phyloP scores from a whole-genome alignment of 2,329 filamentous ascomycete genomes.

The Westerdykella aurantiaca region DNA sequence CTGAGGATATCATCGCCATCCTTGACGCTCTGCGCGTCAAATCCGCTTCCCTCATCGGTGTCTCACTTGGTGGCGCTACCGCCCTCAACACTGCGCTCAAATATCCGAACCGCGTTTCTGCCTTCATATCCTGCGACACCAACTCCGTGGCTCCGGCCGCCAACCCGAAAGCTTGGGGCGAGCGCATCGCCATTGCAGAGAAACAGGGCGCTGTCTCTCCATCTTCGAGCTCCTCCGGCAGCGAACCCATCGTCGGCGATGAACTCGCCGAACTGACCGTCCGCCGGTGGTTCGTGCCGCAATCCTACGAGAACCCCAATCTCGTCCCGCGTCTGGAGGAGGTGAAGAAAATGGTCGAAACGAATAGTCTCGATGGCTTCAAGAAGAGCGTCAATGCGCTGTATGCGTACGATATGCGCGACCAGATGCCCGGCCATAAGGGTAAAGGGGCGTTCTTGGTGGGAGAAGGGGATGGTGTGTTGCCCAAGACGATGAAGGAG shows the following conservation, averaged over 20 bases:
- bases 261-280: slow-evolving; percentile 66
- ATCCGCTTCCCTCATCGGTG: slow-evolving; percentile 64
- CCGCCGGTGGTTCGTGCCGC: slow-evolving; percentile 64
- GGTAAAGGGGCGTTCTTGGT: slow-evolving; percentile 65
- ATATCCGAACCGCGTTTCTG: slow-evolving; percentile 53
- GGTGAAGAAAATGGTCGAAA: slow-evolving; percentile 63
- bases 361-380: slow-evolving; percentile 67
- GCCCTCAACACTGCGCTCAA: slow-evolving; percentile 65
- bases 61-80: slow-evolving; percentile 76
- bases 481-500: slow-evolving; percentile 74
- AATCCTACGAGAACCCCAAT: slow-evolving; percentile 51
- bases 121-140: slow-evolving; percentile 72
- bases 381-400: slow-evolving; percentile 62
- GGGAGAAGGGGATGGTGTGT: slow-evolving; percentile 65
- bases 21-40: slow-evolving; percentile 65
- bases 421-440: slow-evolving; percentile 48
- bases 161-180: slow-evolving; percentile 74
- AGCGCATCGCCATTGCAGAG: slow-evolving; percentile 65
- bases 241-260: slow-evolving; percentile 54
- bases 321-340: slow-evolving; percentile 48
- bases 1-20: slow-evolving; percentile 60
- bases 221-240: slow-evolving; percentile 7
- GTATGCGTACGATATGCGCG: slow-evolving; percentile 64
- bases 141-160: slow-evolving; percentile 65
- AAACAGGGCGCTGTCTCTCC: slow-evolving; percentile 38